A percentile compares a stretch with the other conserved stretches of the same genome.
phyloP scores from a whole-genome alignment of 257 asterid species.

The Henckelia pumila region DNA sequence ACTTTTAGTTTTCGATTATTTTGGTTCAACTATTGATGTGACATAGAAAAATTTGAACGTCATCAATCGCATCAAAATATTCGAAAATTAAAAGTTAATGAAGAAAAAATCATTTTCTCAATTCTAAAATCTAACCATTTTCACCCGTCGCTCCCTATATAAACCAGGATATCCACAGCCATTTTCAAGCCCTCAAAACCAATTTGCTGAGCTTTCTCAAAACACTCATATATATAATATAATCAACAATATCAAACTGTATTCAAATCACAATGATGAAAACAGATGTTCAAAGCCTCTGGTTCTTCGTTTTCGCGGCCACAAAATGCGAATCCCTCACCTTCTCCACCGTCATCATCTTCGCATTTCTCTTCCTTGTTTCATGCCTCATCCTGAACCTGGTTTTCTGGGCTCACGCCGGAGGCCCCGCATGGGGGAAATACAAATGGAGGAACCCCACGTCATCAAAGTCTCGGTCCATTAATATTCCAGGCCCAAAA shows the following conservation, averaged over 20 bases:
- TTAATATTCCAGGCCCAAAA: constrained; percentile 79
- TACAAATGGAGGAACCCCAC: constrained; percentile 31
- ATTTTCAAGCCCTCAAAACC: constrained; percentile 14
- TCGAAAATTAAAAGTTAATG: no score
- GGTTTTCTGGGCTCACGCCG: constrained; percentile 65
- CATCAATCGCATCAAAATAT: no score
- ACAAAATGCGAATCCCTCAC: constrained; percentile 52
- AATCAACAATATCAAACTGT: no score
- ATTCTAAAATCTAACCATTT: no score
- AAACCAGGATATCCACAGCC: constrained; percentile 22
- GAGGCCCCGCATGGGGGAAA: constrained; percentile 90
- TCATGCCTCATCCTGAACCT: constrained; percentile 40
- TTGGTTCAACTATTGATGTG: no score
- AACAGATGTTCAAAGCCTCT: constrained; percentile 49
- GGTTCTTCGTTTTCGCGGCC: constrained; percentile 49
- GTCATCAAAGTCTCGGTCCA: constrained; percentile 23
- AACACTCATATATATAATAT: neutral
- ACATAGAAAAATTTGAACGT: no score
- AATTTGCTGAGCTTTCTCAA: constrained; percentile 12
- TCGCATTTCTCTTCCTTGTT: constrained; percentile 32
- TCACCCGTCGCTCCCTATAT: constrained; percentile 32
- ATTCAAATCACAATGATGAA: constrained; percentile 17
- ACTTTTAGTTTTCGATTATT: no score
- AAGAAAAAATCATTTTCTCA: no score
- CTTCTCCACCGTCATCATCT: constrained; percentile 25